These are phyloP conservation scores for Neofusicoccum parvum DNA, from an alignment of 2,329 filamentous ascomycete genomes.

Conservation along the genomic window DNA sequence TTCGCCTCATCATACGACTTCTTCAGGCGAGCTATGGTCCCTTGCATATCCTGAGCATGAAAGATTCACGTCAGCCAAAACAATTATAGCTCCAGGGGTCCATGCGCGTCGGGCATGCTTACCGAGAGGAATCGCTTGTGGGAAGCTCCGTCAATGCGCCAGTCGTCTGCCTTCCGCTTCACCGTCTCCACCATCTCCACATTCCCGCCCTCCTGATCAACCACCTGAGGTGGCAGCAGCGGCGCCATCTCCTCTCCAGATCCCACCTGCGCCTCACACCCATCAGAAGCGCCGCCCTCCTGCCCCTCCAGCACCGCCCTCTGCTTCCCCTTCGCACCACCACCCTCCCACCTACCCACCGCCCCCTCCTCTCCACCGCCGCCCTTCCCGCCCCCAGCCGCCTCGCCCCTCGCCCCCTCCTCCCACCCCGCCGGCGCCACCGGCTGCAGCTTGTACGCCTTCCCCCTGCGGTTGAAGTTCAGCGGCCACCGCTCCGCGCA, in stretches of 20 bases:
- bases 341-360: no score
- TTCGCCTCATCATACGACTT: not conserved
- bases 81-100: no score
- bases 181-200: no score
- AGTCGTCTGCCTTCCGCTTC: not conserved
- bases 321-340: not conserved
- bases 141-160: not conserved
- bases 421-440: not conserved
- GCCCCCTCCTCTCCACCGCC: no score
- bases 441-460: not conserved
- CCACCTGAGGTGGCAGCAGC: no score
- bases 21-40: not conserved
- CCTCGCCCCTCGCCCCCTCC: no score
- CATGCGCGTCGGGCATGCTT: not conserved
- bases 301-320: not conserved
- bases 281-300: not conserved
- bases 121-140: not conserved
- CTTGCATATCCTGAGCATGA: not conserved
- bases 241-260: no score
- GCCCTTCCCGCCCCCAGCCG: no score
- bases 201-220: no score
- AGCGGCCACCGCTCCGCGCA: not conserved
- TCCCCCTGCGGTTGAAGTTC: not conserved
- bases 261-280: no score
- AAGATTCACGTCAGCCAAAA: not conserved